Percentiles rank a stretch among this genome's conserved stretches.
phyloP scores from a whole-genome alignment of 805 yeast genomes.

The Cyberlindnera sargentensis region DNA sequence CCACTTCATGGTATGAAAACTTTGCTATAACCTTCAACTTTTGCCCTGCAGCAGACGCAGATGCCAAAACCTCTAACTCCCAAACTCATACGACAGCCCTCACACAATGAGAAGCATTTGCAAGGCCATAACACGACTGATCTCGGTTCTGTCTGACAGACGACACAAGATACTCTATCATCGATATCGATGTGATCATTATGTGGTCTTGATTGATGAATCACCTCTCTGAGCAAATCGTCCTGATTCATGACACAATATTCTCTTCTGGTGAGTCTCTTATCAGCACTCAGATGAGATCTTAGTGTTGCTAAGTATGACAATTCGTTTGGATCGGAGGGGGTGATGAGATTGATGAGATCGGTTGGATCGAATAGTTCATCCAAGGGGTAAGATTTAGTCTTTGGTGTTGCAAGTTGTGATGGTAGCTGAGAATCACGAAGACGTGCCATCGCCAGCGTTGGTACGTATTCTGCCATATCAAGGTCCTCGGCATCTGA shows the following conservation, averaged over 20 bases:
- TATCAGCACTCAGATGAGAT: slow-evolving; percentile 17
- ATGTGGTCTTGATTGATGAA: slow-evolving; percentile 23
- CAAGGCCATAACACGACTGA: slow-evolving; percentile 91
- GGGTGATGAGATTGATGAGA: slow-evolving; percentile 24
- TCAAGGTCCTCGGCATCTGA: slow-evolving; percentile 24
- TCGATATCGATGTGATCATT: slow-evolving; percentile 15
- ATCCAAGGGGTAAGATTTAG: slow-evolving; percentile 4
- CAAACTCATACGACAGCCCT: slow-evolving; percentile 67
- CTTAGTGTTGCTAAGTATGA: slow-evolving; percentile 10
- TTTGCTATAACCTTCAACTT: slow-evolving; percentile 51
- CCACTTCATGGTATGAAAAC: slow-evolving; percentile 23
- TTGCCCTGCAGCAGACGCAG: slow-evolving; percentile 79
- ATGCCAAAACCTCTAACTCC: slow-evolving; percentile 66
- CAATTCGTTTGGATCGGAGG: slow-evolving; percentile 20
- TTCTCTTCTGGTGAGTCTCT: slow-evolving; percentile 29
- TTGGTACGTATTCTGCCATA: slow-evolving; percentile 13
- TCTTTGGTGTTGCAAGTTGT: background rate
- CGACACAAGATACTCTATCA: slow-evolving; percentile 53
- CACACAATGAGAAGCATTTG: slow-evolving; percentile 82
- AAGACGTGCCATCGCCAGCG: slow-evolving; percentile 10
- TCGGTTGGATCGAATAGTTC: slow-evolving; percentile 17
- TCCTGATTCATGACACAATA: slow-evolving; percentile 26
- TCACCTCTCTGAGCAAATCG: slow-evolving; percentile 24
- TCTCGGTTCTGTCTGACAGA: slow-evolving; percentile 70
- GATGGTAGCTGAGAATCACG: slow-evolving; percentile 2